phyloP scores from a whole-genome alignment of 2,329 filamentous ascomycete genomes.

The Drechslerella stenobrocha region DNA sequence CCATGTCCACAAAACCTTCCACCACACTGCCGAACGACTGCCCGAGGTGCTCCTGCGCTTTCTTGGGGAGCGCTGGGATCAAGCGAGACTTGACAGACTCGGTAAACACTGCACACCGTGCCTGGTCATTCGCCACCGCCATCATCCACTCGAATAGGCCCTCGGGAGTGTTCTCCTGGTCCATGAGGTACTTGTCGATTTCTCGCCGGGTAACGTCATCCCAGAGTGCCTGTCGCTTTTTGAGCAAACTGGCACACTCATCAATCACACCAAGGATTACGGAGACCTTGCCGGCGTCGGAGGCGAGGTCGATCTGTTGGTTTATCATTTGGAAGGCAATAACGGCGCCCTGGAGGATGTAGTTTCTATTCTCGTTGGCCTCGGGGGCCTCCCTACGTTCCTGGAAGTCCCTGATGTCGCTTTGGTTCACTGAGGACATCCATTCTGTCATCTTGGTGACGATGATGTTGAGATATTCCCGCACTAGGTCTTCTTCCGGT shows the following conservation, averaged over 20 bases:
- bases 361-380: slow-evolving; percentile 51
- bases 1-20: slow-evolving; percentile 92
- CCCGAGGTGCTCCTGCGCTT: slow-evolving; percentile 78
- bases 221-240: slow-evolving; percentile 80
- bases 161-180: slow-evolving; percentile 52
- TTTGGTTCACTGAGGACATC: slow-evolving; percentile 87
- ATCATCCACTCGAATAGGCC: slow-evolving; percentile 78
- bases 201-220: slow-evolving; percentile 87
- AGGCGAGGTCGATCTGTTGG: slow-evolving; percentile 85
- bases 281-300: slow-evolving; percentile 80
- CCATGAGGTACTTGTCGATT: slow-evolving; percentile 69
- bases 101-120: slow-evolving; percentile 94
- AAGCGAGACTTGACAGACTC: slow-evolving; percentile 70
- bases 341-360: slow-evolving; percentile 52
- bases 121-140: slow-evolving; percentile 96
- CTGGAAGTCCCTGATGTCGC: slow-evolving; percentile 79
- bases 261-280: slow-evolving; percentile 95
- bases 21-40: slow-evolving; percentile 74
- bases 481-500: slow-evolving; percentile 83
- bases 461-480: slow-evolving; percentile 92
- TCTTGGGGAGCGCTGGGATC: slow-evolving; percentile 79
- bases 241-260: slow-evolving; percentile 87
- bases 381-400: slow-evolving; percentile 62
- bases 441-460: slow-evolving; percentile 95
- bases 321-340: slow-evolving; percentile 94